phyloP scores from a whole-genome alignment of 768 basidiomycete species.

The Leucosporidium scottii region DNA sequence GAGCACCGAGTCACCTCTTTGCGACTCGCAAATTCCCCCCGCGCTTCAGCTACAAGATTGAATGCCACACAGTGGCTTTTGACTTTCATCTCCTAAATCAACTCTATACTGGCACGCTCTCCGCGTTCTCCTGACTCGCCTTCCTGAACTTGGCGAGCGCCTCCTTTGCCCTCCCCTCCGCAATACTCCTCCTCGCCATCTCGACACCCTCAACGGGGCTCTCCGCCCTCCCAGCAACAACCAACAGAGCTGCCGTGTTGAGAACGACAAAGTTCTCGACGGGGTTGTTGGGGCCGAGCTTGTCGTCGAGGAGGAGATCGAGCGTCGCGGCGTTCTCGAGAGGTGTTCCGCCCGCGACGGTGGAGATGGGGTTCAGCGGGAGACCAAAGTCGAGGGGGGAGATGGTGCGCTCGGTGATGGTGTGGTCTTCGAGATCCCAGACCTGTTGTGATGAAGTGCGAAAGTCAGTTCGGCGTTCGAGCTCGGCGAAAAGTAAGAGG shows the following conservation, averaged over 20 bases:
- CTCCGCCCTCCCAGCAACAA: conserved; percentile 68
- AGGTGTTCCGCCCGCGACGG: conserved; percentile 68
- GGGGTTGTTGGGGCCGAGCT: conserved; percentile 42
- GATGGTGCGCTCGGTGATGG: conserved; percentile 57
- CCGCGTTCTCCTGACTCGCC: conserved; percentile 1
- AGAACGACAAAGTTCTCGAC: conserved; percentile 80
- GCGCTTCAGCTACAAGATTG: no score
- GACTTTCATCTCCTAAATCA: no score
- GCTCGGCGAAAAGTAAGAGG: conserved; percentile 43
- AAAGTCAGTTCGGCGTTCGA: background rate
- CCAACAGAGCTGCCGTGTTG: conserved; percentile 81
- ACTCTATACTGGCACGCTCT: no score
- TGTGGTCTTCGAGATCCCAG: conserved; percentile 54
- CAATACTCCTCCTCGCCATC: conserved; percentile 53
- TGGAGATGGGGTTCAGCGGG: conserved; percentile 56
- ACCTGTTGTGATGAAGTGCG: conserved; percentile 46
- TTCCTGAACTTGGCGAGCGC: conserved; percentile 46
- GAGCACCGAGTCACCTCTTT: no score
- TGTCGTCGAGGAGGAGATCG: conserved; percentile 52
- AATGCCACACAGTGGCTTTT: no score
- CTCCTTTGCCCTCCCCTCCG: conserved; percentile 43
- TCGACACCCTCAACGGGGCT: conserved; percentile 65
- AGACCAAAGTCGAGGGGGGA: conserved; percentile 70
- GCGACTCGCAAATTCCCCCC: no score
- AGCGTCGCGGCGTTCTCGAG: conserved; percentile 73